A percentile compares a stretch with the other conserved stretches of the same genome.
Evolutionary conservation across 2,329 filamentous ascomycete species (phyloP).

Genomic region (Blastomyces parvus): DNA sequence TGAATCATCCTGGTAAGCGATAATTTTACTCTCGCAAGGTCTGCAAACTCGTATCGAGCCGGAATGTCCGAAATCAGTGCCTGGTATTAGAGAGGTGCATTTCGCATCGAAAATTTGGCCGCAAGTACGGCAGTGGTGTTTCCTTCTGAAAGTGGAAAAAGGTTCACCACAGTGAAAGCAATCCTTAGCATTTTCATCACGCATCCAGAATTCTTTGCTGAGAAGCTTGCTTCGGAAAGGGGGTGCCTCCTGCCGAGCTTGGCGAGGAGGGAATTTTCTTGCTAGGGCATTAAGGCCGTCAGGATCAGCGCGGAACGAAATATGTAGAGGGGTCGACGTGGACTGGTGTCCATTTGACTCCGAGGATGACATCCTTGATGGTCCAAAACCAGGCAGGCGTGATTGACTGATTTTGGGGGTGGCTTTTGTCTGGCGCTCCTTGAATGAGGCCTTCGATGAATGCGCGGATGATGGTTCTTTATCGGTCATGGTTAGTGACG

Average conservation of each 20-base stretch:
- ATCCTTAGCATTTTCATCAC: constrained; percentile 94
- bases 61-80: constrained; percentile 75
- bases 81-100: constrained; percentile 85
- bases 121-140: constrained; percentile 89
- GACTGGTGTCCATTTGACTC: constrained; percentile 40
- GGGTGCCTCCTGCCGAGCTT: constrained; percentile 33
- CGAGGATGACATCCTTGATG: constrained; percentile 33
- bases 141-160: constrained; percentile 88
- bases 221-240: constrained; percentile 78
- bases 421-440: constrained; percentile 26
- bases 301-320: constrained; percentile 17
- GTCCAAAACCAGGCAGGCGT: constrained; percentile 37
- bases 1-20: constrained; percentile 79
- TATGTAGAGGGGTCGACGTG: constrained; percentile 25
- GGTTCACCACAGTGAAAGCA: constrained; percentile 86
- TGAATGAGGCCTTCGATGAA: constrained; percentile 20
- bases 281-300: constrained; percentile 15
- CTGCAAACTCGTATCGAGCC: constrained; percentile 84
- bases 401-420: constrained; percentile 35
- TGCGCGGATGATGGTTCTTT: constrained; percentile 23
- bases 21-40: constrained; percentile 83
- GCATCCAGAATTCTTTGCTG: constrained; percentile 98
- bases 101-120: constrained; percentile 98
- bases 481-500: constrained; percentile 24
- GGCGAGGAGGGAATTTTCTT: constrained; percentile 16